phyloP scores from a whole-genome alignment of 805 yeast genomes.

The Pichia membranifaciens region DNA sequence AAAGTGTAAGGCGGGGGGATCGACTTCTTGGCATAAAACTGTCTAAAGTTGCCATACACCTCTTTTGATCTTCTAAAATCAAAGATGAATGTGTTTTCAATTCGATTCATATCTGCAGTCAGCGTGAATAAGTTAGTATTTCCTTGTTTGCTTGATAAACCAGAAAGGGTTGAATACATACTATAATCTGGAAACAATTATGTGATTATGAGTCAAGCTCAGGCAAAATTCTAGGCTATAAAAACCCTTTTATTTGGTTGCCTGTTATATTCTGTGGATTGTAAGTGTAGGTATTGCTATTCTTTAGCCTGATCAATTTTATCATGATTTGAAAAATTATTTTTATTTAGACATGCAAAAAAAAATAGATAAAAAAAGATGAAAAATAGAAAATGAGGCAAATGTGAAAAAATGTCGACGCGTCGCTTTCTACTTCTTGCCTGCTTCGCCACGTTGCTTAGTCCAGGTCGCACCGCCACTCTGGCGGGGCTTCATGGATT shows the following conservation, averaged over 20 bases:
- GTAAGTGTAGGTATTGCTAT: too few relatives aligned
- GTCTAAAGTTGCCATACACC: conserved; percentile 17
- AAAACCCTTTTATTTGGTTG: too few relatives aligned
- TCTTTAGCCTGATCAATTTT: too few relatives aligned
- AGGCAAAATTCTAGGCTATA: too few relatives aligned
- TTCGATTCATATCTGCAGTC: conserved; percentile 14
- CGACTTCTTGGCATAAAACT: conserved; percentile 17
- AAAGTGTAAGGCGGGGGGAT: conserved; percentile 27
- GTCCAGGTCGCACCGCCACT: conserved; percentile 80
- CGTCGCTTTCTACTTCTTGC: conserved; percentile 25
- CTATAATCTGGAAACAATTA: too few relatives aligned
- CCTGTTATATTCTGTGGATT: too few relatives aligned
- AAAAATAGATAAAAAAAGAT: conserved; percentile 3
- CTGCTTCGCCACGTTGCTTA: conserved; percentile 70
- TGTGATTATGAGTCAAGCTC: too few relatives aligned
- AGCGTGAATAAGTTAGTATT: conserved; percentile 2
- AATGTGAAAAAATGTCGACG: not conserved
- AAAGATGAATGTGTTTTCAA: conserved; percentile 19
- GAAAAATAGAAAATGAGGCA: not conserved
- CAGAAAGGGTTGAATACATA: not conserved
- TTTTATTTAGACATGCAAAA: conserved; percentile 2
- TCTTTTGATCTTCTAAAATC: conserved; percentile 22
- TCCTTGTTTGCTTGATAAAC: not conserved
- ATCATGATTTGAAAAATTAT: too few relatives aligned
- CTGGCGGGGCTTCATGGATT: conserved; percentile 48